Percentiles rank a stretch among this genome's conserved stretches.
phyloP scores from a whole-genome alignment of 495 filamentous ascomycete species.

The Hypoxylon crocopeplum region DNA sequence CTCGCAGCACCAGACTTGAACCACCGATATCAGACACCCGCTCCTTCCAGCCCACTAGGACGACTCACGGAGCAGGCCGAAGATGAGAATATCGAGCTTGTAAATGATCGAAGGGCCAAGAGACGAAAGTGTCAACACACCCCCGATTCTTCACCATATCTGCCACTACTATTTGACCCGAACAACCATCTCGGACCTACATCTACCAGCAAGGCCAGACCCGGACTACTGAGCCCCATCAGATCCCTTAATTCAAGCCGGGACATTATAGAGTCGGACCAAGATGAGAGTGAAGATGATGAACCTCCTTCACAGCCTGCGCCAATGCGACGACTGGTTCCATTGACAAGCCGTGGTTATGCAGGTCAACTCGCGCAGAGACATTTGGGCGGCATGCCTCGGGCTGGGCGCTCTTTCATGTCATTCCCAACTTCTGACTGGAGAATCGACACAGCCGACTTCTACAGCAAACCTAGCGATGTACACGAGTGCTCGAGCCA shows the following conservation, averaged over 20 bases:
- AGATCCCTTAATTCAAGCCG: slow-evolving; percentile 42
- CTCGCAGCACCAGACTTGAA: slow-evolving; percentile 71
- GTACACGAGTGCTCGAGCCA: slow-evolving; percentile 65
- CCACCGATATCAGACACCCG: slow-evolving; percentile 52
- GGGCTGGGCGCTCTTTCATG: slow-evolving; percentile 41
- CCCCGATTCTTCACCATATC: slow-evolving; percentile 38
- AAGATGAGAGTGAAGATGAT: slow-evolving; percentile 43
- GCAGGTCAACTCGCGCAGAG: slow-evolving; percentile 52
- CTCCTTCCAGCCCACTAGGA: slow-evolving; percentile 52
- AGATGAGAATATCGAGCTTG: slow-evolving; percentile 37
- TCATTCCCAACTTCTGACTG: slow-evolving; percentile 61
- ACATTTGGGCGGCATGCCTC: slow-evolving; percentile 47
- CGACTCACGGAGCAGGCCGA: slow-evolving; percentile 43
- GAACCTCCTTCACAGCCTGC: slow-evolving; percentile 21
- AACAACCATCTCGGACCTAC: slow-evolving; percentile 30
- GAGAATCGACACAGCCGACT: slow-evolving; percentile 75
- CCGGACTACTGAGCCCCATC: slow-evolving; percentile 46
- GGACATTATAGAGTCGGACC: slow-evolving; percentile 32
- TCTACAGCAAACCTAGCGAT: slow-evolving; percentile 72
- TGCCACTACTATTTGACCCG: slow-evolving; percentile 37
- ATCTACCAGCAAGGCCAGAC: slow-evolving; percentile 29
- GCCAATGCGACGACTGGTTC: slow-evolving; percentile 34
- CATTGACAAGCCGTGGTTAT: slow-evolving; percentile 48
- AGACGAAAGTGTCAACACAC: slow-evolving; percentile 51
- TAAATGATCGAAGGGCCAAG: slow-evolving; percentile 39